Conservation (phyloP, 805 yeast genomes). For the Kregervanrija delftensis region DNA sequence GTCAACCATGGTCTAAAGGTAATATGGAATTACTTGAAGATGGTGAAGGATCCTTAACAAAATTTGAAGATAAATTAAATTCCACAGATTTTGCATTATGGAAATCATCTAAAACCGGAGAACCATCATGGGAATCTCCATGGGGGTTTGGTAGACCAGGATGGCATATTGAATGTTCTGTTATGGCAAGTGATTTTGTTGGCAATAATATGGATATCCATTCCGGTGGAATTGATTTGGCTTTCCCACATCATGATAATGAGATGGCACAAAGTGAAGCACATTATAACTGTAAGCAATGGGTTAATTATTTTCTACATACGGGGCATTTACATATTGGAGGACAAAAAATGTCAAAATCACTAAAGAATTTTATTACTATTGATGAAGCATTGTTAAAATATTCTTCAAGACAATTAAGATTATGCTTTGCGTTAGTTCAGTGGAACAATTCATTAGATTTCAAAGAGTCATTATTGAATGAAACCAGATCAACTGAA, state of each 20-base stretch:
- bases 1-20: conserved; percentile 98
- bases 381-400: conserved; percentile 78
- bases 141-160: conserved; percentile 99
- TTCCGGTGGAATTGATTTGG: conserved; percentile 94
- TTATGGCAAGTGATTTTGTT: conserved; percentile 88
- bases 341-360: conserved; percentile 97
- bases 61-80: conserved; percentile 52
- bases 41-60: conserved; percentile 81
- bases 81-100: conserved; percentile 91
- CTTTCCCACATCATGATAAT: conserved; percentile 98
- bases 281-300: conserved; percentile 77
- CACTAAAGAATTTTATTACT: conserved; percentile 90
- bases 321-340: conserved; percentile 97
- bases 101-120: conserved; percentile 96
- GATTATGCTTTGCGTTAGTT: conserved; percentile 84
- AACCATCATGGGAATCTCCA: conserved; percentile 90
- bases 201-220: conserved; percentile 89
- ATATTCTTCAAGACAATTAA: conserved; percentile 73
- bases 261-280: conserved; percentile 98
- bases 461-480: conserved; percentile 73
- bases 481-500: conserved; percentile 75
- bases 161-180: conserved; percentile 99
- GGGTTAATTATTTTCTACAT: conserved; percentile 96
- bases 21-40: conserved; percentile 79
- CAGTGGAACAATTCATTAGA: conserved; percentile 93